Conservation (phyloP, 176 grass and related monocot species). For the Puya raimondii region DNA sequence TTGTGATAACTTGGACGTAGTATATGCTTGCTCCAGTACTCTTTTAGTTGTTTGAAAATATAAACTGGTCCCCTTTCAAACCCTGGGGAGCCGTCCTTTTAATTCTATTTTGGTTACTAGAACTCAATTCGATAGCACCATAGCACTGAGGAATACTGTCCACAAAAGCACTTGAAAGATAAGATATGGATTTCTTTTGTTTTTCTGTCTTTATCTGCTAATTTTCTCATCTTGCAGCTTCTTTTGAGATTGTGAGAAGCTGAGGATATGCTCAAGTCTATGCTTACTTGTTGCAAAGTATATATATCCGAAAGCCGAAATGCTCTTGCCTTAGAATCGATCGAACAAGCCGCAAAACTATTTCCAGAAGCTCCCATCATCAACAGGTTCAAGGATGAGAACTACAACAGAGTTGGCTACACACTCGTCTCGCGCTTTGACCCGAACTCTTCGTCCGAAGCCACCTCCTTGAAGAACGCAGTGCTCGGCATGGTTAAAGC, state of each 20-base stretch:
- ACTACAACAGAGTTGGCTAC: slow-evolving; percentile 69
- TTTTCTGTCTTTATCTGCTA: slow-evolving; percentile 1
- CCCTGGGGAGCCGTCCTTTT: not conserved
- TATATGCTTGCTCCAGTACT: too few relatives aligned
- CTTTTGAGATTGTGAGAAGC: not conserved
- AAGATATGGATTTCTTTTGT: not conserved
- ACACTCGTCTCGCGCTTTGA: slow-evolving; percentile 56
- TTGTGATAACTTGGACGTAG: too few relatives aligned
- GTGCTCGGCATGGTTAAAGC: slow-evolving; percentile 38
- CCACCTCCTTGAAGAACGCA: slow-evolving; percentile 31
- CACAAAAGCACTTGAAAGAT: not conserved
- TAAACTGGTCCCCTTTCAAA: not conserved
- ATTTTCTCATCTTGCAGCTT: not conserved
- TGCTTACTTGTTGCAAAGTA: slow-evolving; percentile 76
- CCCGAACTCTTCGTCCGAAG: slow-evolving; percentile 5
- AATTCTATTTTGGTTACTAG: not conserved
- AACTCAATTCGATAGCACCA: not conserved
- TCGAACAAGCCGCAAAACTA: slow-evolving; percentile 47
- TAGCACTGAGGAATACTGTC: not conserved
- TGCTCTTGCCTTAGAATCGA: slow-evolving; percentile 32
- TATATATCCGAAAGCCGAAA: slow-evolving; percentile 84
- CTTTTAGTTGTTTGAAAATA: too few relatives aligned
- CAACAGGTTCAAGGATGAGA: slow-evolving; percentile 51
- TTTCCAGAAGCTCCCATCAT: slow-evolving; percentile 33
- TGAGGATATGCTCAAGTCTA: slow-evolving; percentile 29